Percentiles rank a stretch among this genome's conserved stretches.
Conservation (phyloP, 2,329 filamentous ascomycete species). For the Aureobasidium namibiae region DNA sequence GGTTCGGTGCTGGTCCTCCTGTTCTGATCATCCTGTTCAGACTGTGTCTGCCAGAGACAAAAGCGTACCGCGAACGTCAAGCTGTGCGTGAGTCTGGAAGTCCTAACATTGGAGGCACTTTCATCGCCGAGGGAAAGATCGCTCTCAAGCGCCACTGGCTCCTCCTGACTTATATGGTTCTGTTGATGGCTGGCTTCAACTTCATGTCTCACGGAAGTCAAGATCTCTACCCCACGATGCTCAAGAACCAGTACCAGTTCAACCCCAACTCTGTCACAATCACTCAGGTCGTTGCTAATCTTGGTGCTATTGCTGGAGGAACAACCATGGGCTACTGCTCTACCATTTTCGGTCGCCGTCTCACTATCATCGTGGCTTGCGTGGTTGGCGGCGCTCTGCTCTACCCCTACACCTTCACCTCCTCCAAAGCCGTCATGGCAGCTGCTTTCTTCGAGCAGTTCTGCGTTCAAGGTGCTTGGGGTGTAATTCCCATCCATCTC, state of each 20-base stretch:
- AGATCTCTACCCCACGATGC: constrained; percentile 19
- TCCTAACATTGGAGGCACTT: constrained; percentile 53
- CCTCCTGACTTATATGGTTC: constrained; percentile 59
- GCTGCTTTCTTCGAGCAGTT: constrained; percentile 32
- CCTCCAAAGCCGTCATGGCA: constrained; percentile 26
- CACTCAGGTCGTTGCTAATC: constrained; percentile 36
- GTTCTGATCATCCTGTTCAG: constrained; percentile 70
- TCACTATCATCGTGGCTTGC: constrained; percentile 31
- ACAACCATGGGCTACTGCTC: constrained; percentile 29
- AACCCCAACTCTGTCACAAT: constrained; percentile 33
- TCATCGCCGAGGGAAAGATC: constrained; percentile 66
- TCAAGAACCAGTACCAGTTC: constrained; percentile 45
- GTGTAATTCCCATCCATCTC: constrained; percentile 32
- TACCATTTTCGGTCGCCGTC: constrained; percentile 28
- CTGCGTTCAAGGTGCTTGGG: constrained; percentile 31
- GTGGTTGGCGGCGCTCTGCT: constrained; percentile 29
- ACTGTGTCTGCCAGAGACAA: constrained; percentile 66
- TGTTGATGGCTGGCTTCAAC: constrained; percentile 38
- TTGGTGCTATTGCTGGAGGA: constrained; percentile 29
- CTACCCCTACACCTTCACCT: constrained; percentile 28
- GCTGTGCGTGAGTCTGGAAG: constrained; percentile 47
- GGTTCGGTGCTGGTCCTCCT: constrained; percentile 77
- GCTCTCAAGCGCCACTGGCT: constrained; percentile 70
- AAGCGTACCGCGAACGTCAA: constrained; percentile 58
- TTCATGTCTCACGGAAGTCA: constrained; percentile 29